Conservation (phyloP, 164 flowering plant species). For the Magnolia officinalis region DNA sequence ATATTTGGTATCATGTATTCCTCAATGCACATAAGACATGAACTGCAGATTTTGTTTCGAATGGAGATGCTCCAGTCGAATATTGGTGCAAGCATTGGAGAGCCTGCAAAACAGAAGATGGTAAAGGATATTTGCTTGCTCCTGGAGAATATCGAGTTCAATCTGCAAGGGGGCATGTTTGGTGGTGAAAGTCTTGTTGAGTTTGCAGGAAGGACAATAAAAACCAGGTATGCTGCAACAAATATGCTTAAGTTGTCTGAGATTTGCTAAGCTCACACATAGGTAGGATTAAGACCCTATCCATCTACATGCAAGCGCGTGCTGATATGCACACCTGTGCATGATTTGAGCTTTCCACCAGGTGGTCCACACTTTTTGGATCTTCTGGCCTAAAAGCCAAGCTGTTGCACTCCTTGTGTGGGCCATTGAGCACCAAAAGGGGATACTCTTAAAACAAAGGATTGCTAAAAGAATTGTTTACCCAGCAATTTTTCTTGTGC, state of each 20-base stretch:
- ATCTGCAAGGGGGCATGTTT: constrained; percentile 72
- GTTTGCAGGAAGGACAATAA: constrained; percentile 65
- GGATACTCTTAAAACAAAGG: too few species aligned
- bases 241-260: neutral
- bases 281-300: neutral
- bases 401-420: too few species aligned
- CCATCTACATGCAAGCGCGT: too few species aligned
- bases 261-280: neutral
- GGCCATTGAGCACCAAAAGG: too few species aligned
- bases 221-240: constrained; percentile 46
- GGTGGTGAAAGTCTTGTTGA: constrained; percentile 73
- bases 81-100: constrained; percentile 35
- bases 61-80: constrained; percentile 82
- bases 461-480: too few species aligned
- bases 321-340: too few species aligned
- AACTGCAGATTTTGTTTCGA: constrained; percentile 86
- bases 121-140: constrained; percentile 77
- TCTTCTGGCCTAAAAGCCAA: too few species aligned
- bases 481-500: too few species aligned
- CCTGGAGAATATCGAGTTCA: constrained; percentile 65
- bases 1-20: constrained; percentile 24
- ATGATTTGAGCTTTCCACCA: too few species aligned
- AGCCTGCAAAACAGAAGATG: constrained; percentile 54
- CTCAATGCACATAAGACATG: constrained; percentile 61
- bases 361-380: too few species aligned